Percentiles rank a stretch among this genome's conserved stretches.
Conservation (phyloP, 2,329 filamentous ascomycete species). For the Mariannaea sp. region DNA sequence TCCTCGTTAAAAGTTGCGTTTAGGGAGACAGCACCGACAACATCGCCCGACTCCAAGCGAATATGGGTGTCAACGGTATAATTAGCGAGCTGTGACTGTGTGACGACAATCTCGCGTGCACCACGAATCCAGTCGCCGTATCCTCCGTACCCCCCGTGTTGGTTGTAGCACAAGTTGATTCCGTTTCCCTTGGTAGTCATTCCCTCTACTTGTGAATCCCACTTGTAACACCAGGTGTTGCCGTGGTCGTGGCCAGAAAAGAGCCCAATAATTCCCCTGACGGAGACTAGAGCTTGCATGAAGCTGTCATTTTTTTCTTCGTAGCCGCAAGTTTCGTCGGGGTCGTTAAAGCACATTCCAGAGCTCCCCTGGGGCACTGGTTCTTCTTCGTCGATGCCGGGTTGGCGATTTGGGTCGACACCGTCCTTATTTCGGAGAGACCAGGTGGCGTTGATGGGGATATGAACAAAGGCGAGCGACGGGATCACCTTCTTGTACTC, state of each 20-base stretch:
- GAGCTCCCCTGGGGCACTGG: constrained; percentile 49
- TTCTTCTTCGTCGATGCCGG: constrained; percentile 53
- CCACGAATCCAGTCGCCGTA: constrained; percentile 69
- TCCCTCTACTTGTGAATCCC: constrained; percentile 56
- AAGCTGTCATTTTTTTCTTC: constrained; percentile 62
- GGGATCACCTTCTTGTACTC: constrained; percentile 45
- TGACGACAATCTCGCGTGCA: constrained; percentile 59
- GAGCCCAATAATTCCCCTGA: constrained; percentile 58
- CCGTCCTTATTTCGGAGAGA: constrained; percentile 33
- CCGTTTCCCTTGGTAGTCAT: constrained; percentile 48
- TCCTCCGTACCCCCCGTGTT: constrained; percentile 72
- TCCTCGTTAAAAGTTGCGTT: constrained; percentile 66
- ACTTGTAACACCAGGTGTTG: constrained; percentile 61
- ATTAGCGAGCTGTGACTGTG: constrained; percentile 46
- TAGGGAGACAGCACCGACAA: constrained; percentile 57
- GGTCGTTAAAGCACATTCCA: constrained; percentile 50
- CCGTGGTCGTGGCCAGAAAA: constrained; percentile 72
- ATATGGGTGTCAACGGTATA: constrained; percentile 63
- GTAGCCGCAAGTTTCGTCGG: constrained; percentile 46
- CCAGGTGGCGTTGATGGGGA: constrained; percentile 44
- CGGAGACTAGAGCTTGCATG: constrained; percentile 63
- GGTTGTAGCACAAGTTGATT: constrained; percentile 61
- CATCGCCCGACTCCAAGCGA: constrained; percentile 59
- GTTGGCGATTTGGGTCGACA: constrained; percentile 46
- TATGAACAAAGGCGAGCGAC: constrained; percentile 56